A percentile compares a stretch with the other conserved stretches of the same genome.
Evolutionary conservation across 2,329 filamentous ascomycete genomes (phyloP).

Genomic region (Botrytis sinoallii): DNA sequence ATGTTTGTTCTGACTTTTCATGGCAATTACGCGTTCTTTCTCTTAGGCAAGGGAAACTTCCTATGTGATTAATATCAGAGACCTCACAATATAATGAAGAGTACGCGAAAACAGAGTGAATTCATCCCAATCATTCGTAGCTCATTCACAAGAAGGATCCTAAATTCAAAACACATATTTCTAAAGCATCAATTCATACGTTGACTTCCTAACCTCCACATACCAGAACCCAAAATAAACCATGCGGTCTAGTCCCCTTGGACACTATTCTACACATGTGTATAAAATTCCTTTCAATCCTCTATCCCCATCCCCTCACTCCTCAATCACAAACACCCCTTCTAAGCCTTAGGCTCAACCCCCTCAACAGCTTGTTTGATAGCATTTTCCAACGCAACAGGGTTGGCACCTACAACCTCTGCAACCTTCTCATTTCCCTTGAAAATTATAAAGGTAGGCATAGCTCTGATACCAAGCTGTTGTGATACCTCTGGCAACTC

Average conservation of each 20-base stretch:
- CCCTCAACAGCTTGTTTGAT: conserved; percentile 23
- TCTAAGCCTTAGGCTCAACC: not conserved
- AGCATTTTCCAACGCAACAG: conserved; percentile 56
- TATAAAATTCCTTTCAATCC: not conserved
- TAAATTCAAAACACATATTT: not conserved
- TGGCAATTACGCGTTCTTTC: not conserved
- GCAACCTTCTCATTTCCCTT: conserved; percentile 70
- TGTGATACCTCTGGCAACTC: conserved; percentile 70
- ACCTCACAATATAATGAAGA: not conserved
- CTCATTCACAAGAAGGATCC: not conserved
- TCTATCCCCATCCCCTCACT: not conserved
- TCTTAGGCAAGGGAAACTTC: not conserved
- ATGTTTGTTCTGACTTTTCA: not conserved
- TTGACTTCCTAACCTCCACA: not conserved
- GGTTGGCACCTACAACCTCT: conserved; percentile 79
- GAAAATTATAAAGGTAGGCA: conserved; percentile 90
- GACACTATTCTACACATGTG: not conserved
- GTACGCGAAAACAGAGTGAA: fast-evolving
- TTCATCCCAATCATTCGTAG: not conserved
- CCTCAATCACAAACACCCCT: not conserved
- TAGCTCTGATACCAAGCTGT: conserved; percentile 78
- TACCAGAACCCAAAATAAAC: not conserved
- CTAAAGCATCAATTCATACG: not conserved
- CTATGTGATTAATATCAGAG: not conserved
- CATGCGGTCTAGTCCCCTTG: not conserved